Evolutionary conservation across 1,139 yeast species (phyloP).

Genomic region (Suhomyces maxii): DNA sequence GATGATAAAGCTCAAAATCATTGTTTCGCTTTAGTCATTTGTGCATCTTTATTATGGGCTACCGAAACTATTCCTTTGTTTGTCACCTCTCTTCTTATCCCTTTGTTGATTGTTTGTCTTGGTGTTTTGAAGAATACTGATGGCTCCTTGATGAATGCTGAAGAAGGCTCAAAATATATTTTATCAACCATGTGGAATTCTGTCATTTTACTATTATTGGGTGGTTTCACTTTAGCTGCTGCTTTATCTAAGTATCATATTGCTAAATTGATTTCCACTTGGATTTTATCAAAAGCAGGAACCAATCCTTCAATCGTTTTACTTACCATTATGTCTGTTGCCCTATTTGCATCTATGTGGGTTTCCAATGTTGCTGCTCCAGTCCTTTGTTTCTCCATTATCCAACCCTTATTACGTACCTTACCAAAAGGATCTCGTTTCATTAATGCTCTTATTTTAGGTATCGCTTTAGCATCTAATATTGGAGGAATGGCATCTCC

Average conservation of each 20-base stretch:
- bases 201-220: slow-evolving; percentile 64
- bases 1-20: slow-evolving; percentile 60
- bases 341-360: slow-evolving; percentile 75
- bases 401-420: slow-evolving; percentile 63
- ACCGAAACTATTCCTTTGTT: slow-evolving; percentile 70
- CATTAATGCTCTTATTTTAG: slow-evolving; percentile 63
- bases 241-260: slow-evolving; percentile 70
- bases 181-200: slow-evolving; percentile 73
- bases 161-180: slow-evolving; percentile 55
- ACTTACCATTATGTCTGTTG: slow-evolving; percentile 65
- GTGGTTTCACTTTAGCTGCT: slow-evolving; percentile 75
- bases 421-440: slow-evolving; percentile 62
- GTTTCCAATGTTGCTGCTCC: slow-evolving; percentile 81
- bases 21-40: slow-evolving; percentile 66
- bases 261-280: slow-evolving; percentile 66
- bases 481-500: slow-evolving; percentile 84
- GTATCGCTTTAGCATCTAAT: slow-evolving; percentile 72
- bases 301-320: slow-evolving; percentile 64
- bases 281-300: slow-evolving; percentile 64
- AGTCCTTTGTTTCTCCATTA: slow-evolving; percentile 66
- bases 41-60: slow-evolving; percentile 75
- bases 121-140: slow-evolving; percentile 54
- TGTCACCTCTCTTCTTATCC: slow-evolving; percentile 65
- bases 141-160: slow-evolving; percentile 54
- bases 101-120: slow-evolving; percentile 56